Percentiles rank a stretch among this genome's conserved stretches.
phyloP scores from a whole-genome alignment of 192 early-diverging fungal genomes.

The Backusella parvicylindrica region DNA sequence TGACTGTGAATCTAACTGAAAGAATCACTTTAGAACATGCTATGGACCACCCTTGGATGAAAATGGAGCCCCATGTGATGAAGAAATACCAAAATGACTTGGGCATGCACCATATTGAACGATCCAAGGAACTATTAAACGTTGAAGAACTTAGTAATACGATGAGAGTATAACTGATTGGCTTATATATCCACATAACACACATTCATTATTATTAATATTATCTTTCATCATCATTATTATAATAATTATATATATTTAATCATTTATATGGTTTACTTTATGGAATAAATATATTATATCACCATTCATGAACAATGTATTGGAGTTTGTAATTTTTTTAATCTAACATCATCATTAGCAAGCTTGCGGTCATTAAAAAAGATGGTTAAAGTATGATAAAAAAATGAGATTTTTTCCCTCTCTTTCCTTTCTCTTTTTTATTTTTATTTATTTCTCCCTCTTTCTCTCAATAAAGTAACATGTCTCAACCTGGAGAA shows the following conservation, averaged over 20 bases:
- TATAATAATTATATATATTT: too few species aligned
- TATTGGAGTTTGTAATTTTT: too few species aligned
- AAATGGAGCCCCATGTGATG: background rate
- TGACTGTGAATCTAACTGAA: slow-evolving; percentile 56
- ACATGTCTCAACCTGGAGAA: slow-evolving; percentile 12
- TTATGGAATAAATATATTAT: too few species aligned
- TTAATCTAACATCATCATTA: too few species aligned
- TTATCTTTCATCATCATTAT: too few species aligned
- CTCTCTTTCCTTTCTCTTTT: background rate
- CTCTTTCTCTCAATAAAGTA: background rate
- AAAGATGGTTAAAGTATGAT: background rate
- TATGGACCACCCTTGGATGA: background rate
- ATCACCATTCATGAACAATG: too few species aligned
- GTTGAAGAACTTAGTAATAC: background rate
- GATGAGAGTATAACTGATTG: background rate
- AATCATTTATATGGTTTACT: too few species aligned
- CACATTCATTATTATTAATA: background rate
- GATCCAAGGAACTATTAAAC: background rate
- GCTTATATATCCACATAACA: too few species aligned
- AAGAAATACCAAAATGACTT: background rate
- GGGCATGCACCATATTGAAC: background rate
- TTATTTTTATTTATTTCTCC: background rate
- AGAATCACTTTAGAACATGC: slow-evolving; percentile 43
- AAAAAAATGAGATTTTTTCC: background rate
- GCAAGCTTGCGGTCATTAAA: background rate